A percentile compares a stretch with the other conserved stretches of the same genome.
These are phyloP conservation scores for Debaryomyces singareniensis DNA, from an alignment of 1,139 yeast genomes.

Conservation along the genomic window DNA sequence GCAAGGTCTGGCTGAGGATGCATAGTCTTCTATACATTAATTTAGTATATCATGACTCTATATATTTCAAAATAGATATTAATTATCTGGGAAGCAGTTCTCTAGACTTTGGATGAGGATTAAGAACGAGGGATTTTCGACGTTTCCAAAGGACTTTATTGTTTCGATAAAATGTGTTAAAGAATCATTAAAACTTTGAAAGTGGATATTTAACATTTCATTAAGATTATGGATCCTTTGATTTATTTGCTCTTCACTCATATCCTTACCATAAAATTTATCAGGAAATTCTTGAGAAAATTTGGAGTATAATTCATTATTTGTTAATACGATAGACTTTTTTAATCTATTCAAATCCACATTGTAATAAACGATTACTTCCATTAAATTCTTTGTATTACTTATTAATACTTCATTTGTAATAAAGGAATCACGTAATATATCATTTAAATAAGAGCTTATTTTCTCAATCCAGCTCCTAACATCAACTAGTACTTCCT, in stretches of 20 bases:
- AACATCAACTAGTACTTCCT: slow-evolving; percentile 28
- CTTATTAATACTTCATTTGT: slow-evolving; percentile 54
- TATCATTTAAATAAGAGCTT: slow-evolving; percentile 56
- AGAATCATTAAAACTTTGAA: slow-evolving; percentile 48
- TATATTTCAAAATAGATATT: slow-evolving; percentile 3
- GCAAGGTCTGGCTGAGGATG: slow-evolving; percentile 46
- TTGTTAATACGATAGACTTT: slow-evolving; percentile 49
- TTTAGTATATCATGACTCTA: slow-evolving; percentile 4
- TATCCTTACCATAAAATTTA: slow-evolving; percentile 30
- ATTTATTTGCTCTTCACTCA: slow-evolving; percentile 31
- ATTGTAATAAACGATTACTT: slow-evolving; percentile 48
- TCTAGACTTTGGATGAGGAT: slow-evolving; percentile 51
- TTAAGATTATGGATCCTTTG: slow-evolving; percentile 41
- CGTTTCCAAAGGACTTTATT: slow-evolving; percentile 53
- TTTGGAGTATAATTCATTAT: slow-evolving; percentile 36
- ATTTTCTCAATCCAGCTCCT: slow-evolving; percentile 45
- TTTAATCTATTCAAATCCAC: slow-evolving; percentile 49
- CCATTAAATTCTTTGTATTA: slow-evolving; percentile 39
- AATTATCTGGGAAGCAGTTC: slow-evolving; percentile 25
- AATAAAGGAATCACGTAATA: slow-evolving; percentile 62
- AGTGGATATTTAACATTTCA: slow-evolving; percentile 44
- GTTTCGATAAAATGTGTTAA: slow-evolving; percentile 50
- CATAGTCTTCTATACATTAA: slow-evolving; percentile 7
- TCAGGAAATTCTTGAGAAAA: slow-evolving; percentile 34
- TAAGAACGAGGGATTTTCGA: slow-evolving; percentile 54